A percentile compares a stretch with the other conserved stretches of the same genome.
Conservation (phyloP, 2,329 filamentous ascomycete species). For the Colletotrichum agaves region DNA sequence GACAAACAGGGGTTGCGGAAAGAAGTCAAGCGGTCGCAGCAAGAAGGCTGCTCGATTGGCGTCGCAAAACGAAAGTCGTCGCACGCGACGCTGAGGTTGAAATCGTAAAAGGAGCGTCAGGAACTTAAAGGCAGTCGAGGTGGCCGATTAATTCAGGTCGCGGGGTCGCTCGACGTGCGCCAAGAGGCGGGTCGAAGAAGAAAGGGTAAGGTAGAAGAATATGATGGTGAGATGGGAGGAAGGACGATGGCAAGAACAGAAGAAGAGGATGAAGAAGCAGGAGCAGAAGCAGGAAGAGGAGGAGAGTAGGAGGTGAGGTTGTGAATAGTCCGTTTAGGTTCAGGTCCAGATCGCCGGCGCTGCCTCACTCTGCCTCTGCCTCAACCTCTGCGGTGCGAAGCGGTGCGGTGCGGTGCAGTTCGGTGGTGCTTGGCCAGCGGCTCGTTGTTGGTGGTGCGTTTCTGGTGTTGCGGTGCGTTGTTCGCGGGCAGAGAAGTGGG, state of each 20-base stretch:
- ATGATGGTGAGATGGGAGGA: background rate
- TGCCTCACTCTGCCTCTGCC: slow-evolving; percentile 18
- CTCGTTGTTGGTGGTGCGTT: slow-evolving; percentile 4
- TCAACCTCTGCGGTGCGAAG: slow-evolving; percentile 11
- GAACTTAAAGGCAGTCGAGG: slow-evolving; percentile 29
- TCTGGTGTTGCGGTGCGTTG: slow-evolving; percentile 2
- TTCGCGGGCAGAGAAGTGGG: slow-evolving; percentile 6
- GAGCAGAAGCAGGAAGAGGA: slow-evolving; percentile 1
- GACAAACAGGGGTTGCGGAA: slow-evolving; percentile 7
- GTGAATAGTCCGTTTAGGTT: slow-evolving; percentile 35
- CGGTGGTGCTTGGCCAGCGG: slow-evolving; percentile 11
- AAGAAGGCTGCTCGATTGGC: slow-evolving; percentile 17
- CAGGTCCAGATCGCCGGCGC: slow-evolving; percentile 16
- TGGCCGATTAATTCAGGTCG: slow-evolving; percentile 19
- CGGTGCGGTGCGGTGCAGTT: too few species aligned
- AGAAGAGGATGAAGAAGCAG: slow-evolving; percentile 11
- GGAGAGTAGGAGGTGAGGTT: slow-evolving; percentile 33
- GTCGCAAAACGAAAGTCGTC: slow-evolving; percentile 39
- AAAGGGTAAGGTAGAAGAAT: background rate
- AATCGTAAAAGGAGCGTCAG: slow-evolving; percentile 35
- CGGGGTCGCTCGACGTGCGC: slow-evolving; percentile 32
- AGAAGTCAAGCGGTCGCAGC: slow-evolving; percentile 2
- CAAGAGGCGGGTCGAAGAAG: slow-evolving; percentile 26
- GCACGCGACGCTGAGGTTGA: slow-evolving; percentile 36
- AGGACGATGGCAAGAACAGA: slow-evolving; percentile 2